Evolutionary conservation across 2,329 filamentous ascomycete species (phyloP).

Genomic region (Diaporthe sp.): DNA sequence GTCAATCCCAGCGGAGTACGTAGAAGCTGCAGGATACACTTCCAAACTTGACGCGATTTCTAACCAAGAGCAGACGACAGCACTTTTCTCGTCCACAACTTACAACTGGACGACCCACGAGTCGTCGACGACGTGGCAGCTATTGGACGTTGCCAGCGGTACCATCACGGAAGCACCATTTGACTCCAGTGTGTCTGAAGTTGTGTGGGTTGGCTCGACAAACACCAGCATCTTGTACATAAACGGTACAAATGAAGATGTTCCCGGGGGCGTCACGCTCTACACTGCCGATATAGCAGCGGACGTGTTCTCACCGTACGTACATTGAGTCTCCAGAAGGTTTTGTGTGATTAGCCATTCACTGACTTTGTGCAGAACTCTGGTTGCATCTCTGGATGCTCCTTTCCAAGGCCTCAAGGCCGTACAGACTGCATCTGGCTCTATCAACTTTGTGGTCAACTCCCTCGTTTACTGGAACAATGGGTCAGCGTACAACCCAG

Average conservation of each 20-base stretch:
- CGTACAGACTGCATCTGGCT: conserved; percentile 46
- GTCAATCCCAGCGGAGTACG: conserved; percentile 10
- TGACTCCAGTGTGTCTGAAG: conserved; percentile 54
- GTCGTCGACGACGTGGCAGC: conserved; percentile 9
- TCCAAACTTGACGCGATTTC: not conserved
- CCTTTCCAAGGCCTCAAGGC: conserved; percentile 55
- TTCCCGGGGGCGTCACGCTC: conserved; percentile 54
- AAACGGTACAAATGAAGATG: conserved; percentile 60
- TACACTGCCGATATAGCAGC: conserved; percentile 51
- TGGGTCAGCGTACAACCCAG: conserved; percentile 68
- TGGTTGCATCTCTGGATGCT: conserved; percentile 52
- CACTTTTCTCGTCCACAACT: conserved; percentile 13
- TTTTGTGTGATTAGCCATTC: not conserved
- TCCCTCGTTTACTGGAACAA: conserved; percentile 65
- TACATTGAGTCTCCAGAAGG: not conserved
- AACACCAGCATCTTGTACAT: conserved; percentile 62
- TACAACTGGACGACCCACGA: conserved; percentile 12
- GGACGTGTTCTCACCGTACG: conserved; percentile 37
- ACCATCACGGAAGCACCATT: conserved; percentile 6
- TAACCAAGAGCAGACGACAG: not conserved
- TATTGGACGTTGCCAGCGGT: conserved; percentile 10
- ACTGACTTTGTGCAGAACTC: conserved; percentile 41
- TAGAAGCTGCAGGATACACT: not conserved
- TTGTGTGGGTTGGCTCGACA: conserved; percentile 67
- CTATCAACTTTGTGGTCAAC: conserved; percentile 56